Base-by-base conservation (phyloP, 352 stramenopile species). In the Thalassiosira oceanica region DNA sequence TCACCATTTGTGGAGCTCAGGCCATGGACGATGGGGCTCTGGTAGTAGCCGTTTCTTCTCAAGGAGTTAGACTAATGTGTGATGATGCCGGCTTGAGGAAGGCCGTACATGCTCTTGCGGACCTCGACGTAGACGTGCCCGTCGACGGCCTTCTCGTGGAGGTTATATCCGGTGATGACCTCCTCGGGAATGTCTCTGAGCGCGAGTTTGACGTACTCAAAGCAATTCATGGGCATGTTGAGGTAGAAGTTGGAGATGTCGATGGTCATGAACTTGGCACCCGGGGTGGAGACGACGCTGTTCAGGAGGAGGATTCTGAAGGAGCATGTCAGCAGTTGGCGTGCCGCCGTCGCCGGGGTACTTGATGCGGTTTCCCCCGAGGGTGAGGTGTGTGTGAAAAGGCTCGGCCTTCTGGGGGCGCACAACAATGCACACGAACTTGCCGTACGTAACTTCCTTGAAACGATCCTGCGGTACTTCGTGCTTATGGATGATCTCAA, bases 211-310 rank as follows among this genome's bases (percentile, higher is more conserved):
- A 43, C 53, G 28, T 67, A 80, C 44, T 72, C 51, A 20, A 15
- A 31, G 3, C 29, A 2, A 4, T 54, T 46, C 23, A 80, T 10
- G 18, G 50, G 57, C 15, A 58, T 81, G 3, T 43, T 61, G 4
- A 78, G 46, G 28, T 81, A 80, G 21, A 76, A 80, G 27, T 75
- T 61, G 1, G 57, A 57, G 13, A 80, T 42, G 24, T 80, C 42
- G 0, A 31, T 35, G 2, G n/a, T 69, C 1, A 70, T 39, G 44
- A 70, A 75, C 28, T 61, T 71, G 27, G 62, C 61, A 13, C 31
- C 35, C 36, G 1, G 0, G 5, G 62, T 80, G 0, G 36, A 65
- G 1, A 81, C 49, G 29, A 74, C 43, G 35, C 58, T 74, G 42
- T 78, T 81, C 1, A 71, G 10, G 11, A 67, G 49, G 1, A 63